Conservation (phyloP, 441 rosid genomes). For the Populus hybrid region DNA sequence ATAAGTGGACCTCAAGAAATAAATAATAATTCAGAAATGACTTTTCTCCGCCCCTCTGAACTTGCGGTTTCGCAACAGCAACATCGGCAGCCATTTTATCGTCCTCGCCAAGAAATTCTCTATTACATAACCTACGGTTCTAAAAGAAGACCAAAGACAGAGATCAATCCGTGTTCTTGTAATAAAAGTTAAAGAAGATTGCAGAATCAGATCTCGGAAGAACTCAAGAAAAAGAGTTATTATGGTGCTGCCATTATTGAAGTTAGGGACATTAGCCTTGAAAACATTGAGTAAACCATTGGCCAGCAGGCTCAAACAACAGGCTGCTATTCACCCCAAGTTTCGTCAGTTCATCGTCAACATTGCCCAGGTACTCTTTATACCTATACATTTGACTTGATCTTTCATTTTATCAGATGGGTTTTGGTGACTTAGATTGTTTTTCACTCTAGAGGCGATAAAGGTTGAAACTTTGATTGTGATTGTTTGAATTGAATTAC, state of each 20-base stretch:
- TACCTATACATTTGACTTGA: neutral
- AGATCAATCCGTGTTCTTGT: neutral
- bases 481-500: neutral
- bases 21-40: neutral
- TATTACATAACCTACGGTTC: neutral
- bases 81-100: conserved; percentile 15
- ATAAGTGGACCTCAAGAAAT: neutral
- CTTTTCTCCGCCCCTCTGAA: conserved; percentile 1
- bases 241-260: conserved; percentile 37
- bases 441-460: neutral
- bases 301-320: conserved; percentile 69
- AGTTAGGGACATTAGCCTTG: conserved; percentile 72
- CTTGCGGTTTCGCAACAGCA: conserved; percentile 3
- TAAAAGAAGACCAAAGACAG: neutral
- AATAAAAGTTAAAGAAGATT: neutral
- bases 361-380: conserved; percentile 61
- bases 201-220: neutral
- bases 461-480: neutral
- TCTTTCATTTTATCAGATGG: neutral
- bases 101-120: conserved; percentile 12
- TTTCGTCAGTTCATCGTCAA: conserved; percentile 70
- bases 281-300: conserved; percentile 80
- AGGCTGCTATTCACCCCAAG: conserved; percentile 59
- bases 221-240: neutral
- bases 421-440: neutral